A percentile compares a stretch with the other conserved stretches of the same genome.
Conservation (phyloP, 495 filamentous ascomycete genomes). For the Aspergillus taichungensis region DNA sequence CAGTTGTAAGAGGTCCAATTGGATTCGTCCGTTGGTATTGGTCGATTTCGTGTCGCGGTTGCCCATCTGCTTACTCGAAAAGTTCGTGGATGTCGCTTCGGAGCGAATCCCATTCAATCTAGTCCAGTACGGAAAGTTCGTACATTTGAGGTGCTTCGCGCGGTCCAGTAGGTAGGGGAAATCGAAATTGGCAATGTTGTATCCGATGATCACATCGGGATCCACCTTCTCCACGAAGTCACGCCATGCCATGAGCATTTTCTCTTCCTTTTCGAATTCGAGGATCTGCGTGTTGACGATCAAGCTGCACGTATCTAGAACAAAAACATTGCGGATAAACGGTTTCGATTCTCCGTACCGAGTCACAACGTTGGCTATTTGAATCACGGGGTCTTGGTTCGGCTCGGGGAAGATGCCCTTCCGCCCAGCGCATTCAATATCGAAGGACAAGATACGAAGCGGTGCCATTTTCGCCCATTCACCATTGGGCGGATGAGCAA, state of each 20-base stretch:
- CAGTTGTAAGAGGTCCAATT: conserved; percentile 86
- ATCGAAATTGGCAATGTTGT: conserved; percentile 99
- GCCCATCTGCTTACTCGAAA: conserved; percentile 98
- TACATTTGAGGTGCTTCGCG: conserved; percentile 71
- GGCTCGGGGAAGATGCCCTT: conserved; percentile 97
- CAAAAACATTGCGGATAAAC: conserved; percentile 95
- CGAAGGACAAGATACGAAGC: conserved; percentile 84
- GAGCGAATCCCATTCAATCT: conserved; percentile 59
- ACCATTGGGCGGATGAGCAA: conserved; percentile 80
- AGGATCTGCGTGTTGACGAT: conserved; percentile 95
- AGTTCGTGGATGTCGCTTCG: conserved; percentile 63
- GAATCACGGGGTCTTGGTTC: conserved; percentile 86
- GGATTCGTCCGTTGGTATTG: conserved; percentile 88
- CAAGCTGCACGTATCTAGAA: conserved; percentile 75
- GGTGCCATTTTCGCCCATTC: conserved; percentile 99
- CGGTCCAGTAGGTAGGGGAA: conserved; percentile 93
- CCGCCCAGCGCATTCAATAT: conserved; percentile 97
- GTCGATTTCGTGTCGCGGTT: conserved; percentile 89
- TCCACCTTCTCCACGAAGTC: conserved; percentile 88
- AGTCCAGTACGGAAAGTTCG: conserved; percentile 75
- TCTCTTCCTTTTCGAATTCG: conserved; percentile 66
- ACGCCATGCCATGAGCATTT: conserved; percentile 83
- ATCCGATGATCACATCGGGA: conserved; percentile 95
- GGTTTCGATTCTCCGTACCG: conserved; percentile 92
- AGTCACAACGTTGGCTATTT: conserved; percentile 97